phyloP scores from a whole-genome alignment of 2,329 filamentous ascomycete species.

The Phyllosticta citriasiana region DNA sequence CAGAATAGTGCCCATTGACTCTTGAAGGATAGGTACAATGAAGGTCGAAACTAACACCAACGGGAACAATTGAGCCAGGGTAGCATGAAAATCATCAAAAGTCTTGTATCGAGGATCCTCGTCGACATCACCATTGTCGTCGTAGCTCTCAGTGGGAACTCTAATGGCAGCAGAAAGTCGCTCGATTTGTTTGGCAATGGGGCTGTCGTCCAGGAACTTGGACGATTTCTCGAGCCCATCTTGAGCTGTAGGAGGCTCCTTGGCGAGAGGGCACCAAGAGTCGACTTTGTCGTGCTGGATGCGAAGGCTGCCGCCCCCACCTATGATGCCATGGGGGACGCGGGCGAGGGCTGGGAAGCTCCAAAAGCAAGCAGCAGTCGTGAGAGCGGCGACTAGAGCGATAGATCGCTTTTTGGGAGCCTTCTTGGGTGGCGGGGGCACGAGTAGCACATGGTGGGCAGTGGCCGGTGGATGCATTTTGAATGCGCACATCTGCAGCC shows the following conservation, averaged over 20 bases:
- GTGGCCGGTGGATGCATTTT: not conserved
- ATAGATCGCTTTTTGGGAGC: not conserved
- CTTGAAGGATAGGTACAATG: not conserved
- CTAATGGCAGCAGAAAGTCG: slow-evolving; percentile 39
- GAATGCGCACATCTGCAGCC: not conserved
- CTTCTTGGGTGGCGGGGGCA: not conserved
- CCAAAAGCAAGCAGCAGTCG: slow-evolving; percentile 5
- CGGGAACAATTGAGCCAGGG: slow-evolving; percentile 44
- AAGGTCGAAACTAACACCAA: slow-evolving; percentile 21
- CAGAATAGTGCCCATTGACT: not conserved
- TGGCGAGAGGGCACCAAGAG: slow-evolving; percentile 7
- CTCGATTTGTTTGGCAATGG: slow-evolving; percentile 15
- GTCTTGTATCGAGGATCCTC: slow-evolving; percentile 50
- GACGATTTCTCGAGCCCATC: slow-evolving; percentile 7
- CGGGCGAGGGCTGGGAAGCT: slow-evolving; percentile 2
- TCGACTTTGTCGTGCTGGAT: slow-evolving; percentile 1
- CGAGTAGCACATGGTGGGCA: not conserved
- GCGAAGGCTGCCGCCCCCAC: not conserved
- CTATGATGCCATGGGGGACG: not conserved
- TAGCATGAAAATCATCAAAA: slow-evolving; percentile 44
- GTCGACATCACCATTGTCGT: slow-evolving; percentile 45
- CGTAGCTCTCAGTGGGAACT: slow-evolving; percentile 46
- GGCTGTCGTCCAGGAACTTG: slow-evolving; percentile 1
- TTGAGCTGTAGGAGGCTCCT: not conserved
- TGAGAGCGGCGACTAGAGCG: not conserved